Percentiles rank a stretch among this genome's conserved stretches.
Conservation (phyloP, 345 rosid genomes). For the Aquilaria yunnanensis region DNA sequence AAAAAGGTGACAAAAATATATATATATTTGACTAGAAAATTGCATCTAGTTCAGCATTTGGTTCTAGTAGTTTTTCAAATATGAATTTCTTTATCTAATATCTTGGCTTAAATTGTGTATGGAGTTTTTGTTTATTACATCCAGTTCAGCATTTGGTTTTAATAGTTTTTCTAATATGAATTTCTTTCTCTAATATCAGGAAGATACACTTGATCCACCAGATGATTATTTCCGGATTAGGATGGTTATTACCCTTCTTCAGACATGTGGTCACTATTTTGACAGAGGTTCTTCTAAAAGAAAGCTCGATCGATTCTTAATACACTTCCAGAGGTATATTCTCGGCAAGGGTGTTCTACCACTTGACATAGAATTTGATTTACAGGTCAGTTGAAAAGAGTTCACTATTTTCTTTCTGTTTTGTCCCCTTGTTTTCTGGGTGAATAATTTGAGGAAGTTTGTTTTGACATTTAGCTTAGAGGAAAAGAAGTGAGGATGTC, state of each 20-base stretch:
- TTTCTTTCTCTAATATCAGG: slow-evolving; percentile 39
- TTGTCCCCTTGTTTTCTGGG: not conserved
- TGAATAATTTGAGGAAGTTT: not conserved
- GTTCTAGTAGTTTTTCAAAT: slow-evolving; percentile 1
- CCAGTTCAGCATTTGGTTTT: not conserved
- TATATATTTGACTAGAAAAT: no score
- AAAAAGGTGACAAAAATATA: no score
- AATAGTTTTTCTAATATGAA: not conserved
- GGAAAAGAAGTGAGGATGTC: no score
- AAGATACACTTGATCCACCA: slow-evolving; percentile 85
- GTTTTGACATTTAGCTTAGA: no score
- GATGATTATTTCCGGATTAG: slow-evolving; percentile 97
- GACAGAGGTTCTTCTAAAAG: slow-evolving; percentile 95
- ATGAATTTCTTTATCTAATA: slow-evolving; percentile 13
- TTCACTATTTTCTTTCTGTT: not conserved
- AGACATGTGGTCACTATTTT: slow-evolving; percentile 98
- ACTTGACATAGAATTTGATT: slow-evolving; percentile 91
- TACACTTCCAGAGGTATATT: slow-evolving; percentile 91
- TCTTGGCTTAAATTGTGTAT: not conserved
- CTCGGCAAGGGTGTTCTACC: slow-evolving; percentile 83
- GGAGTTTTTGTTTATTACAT: no score
- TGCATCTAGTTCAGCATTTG: no score
- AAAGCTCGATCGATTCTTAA: slow-evolving; percentile 88
- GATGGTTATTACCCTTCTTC: slow-evolving; percentile 87
- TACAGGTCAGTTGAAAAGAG: slow-evolving; percentile 56